Percentiles rank a stretch among this genome's conserved stretches.
Evolutionary conservation across 805 yeast genomes (phyloP).

Genomic region (Saccharomycopsis fibuligera): DNA sequence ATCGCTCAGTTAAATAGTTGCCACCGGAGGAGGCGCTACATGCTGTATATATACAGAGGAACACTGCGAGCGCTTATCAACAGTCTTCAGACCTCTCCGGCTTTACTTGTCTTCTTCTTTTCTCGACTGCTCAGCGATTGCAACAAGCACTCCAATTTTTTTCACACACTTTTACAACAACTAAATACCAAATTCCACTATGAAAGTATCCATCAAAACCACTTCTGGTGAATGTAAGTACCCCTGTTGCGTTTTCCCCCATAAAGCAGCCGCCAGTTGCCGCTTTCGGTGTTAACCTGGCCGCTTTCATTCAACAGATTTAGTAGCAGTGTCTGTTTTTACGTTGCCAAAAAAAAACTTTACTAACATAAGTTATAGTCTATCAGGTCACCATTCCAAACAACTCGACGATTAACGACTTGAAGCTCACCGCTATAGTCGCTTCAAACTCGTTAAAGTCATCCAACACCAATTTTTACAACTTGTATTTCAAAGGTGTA

Average conservation of each 20-base stretch:
- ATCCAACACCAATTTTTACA: conserved; percentile 8
- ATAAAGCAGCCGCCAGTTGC: not conserved
- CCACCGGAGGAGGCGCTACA: too few relatives aligned
- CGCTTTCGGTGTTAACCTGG: not conserved
- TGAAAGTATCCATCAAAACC: conserved; percentile 46
- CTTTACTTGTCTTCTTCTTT: not conserved
- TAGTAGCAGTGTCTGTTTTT: not conserved
- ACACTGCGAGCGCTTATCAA: not conserved
- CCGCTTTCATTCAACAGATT: not conserved
- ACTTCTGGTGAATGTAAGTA: conserved; percentile 32
- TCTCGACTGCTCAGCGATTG: not conserved
- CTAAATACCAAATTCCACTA: conserved; percentile 21
- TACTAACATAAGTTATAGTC: conserved; percentile 21
- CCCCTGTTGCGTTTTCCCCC: not conserved
- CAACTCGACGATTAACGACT: conserved; percentile 45
- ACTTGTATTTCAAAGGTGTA: conserved; percentile 16
- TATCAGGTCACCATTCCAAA: conserved; percentile 45
- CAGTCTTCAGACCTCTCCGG: too few relatives aligned
- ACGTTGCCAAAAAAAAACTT: not conserved
- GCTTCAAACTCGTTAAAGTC: conserved; percentile 28
- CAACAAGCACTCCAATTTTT: too few relatives aligned
- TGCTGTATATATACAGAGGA: not conserved
- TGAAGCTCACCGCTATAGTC: conserved; percentile 40
- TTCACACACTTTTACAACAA: not conserved
- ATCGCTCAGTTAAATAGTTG: too few relatives aligned